Percentiles rank a stretch among this genome's conserved stretches.
These are phyloP conservation scores for Megacollybia marginata DNA, from an alignment of 768 basidiomycete genomes.

Conservation along the genomic window DNA sequence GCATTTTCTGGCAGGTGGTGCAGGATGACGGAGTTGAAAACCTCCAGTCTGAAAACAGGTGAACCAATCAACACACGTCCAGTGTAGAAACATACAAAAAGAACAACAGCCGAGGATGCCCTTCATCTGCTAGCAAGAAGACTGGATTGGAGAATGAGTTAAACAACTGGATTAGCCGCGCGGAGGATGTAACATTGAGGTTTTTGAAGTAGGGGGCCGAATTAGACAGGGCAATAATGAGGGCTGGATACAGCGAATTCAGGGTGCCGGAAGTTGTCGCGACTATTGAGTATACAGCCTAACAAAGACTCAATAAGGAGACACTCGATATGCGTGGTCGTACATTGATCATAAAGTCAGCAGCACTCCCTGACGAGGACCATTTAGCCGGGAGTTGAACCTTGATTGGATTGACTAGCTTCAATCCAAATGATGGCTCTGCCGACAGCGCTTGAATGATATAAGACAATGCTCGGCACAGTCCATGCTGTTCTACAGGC, in stretches of 20 bases:
- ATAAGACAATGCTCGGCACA: constrained; percentile 85
- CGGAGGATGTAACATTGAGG: constrained; percentile 73
- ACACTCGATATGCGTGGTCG: constrained; percentile 16
- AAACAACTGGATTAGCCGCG: constrained; percentile 82
- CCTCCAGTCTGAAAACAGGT: constrained; percentile 59
- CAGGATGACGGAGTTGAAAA: constrained; percentile 80
- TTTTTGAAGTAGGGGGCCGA: constrained; percentile 80
- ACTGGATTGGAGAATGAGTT: constrained; percentile 85
- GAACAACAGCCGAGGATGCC: constrained; percentile 87
- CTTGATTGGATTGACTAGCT: constrained; percentile 58
- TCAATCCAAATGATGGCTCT: constrained; percentile 69
- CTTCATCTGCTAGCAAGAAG: constrained; percentile 90
- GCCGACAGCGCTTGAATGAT: constrained; percentile 89
- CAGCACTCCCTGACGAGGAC: constrained; percentile 63
- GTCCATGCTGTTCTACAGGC: constrained; percentile 74
- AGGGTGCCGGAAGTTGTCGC: constrained; percentile 80
- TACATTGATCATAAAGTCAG: constrained; percentile 86
- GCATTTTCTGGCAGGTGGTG: constrained; percentile 79
- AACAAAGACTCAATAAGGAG: constrained; percentile 1
- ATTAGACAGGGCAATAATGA: constrained; percentile 87
- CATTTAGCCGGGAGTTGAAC: constrained; percentile 70
- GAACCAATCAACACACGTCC: not conserved
- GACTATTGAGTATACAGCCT: constrained; percentile 88
- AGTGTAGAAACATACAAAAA: constrained; percentile 52
- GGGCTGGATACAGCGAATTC: constrained; percentile 83